Evolutionary conservation across 2,329 filamentous ascomycete species (phyloP), one percentile per base, ranked within the genome.

Genomic region (Ophiostoma sp.): DNA sequence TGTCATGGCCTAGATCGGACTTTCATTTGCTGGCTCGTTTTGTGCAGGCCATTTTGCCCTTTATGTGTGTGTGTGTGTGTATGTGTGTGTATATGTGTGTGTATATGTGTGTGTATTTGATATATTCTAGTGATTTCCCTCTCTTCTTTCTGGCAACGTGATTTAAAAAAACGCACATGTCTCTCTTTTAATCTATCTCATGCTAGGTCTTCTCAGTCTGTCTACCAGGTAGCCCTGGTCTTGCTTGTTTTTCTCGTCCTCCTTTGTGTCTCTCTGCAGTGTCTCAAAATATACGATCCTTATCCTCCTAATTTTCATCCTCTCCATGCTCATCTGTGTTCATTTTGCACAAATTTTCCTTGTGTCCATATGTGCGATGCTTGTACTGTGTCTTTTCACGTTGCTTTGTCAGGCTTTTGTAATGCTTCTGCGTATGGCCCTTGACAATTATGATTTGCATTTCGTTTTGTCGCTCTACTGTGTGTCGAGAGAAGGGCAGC

Each of bases 351-450:
- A 59, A 25, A 48, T 61, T 45, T 50, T 15, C n/a, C 63, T 33
- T 63, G 36, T 15, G n/a, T 17, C 33, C 55, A 61, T 55, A 48
- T 72, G 11, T 25, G 28, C 17, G 9, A 64, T 52, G 57, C 55
- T 17, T 66, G 39, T 48, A 36, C 17, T 22, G 25, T 22, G 25
- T 15, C 36, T 52, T 57, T 36, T 36, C n/a, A 5, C 31, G 36
- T 36, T 61, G 63, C 63, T 72, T 72, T 72, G 71, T 72, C 63
- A 72, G 48, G 50, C 15, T 28, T 50, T 17, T 61, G 52, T 69
- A 72, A 72, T 72, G 33, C 33, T 50, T 59, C 22, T 45, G 3
- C 25, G 8, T 48, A 31, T 4, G 22, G 31, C 25, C 64, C 42
- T 6, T 45, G 61, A 66, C 36, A 9, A 19, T 42, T 17, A 45